phyloP scores from a whole-genome alignment of 164 flowering plant species.

The Aristolochia contorta region DNA sequence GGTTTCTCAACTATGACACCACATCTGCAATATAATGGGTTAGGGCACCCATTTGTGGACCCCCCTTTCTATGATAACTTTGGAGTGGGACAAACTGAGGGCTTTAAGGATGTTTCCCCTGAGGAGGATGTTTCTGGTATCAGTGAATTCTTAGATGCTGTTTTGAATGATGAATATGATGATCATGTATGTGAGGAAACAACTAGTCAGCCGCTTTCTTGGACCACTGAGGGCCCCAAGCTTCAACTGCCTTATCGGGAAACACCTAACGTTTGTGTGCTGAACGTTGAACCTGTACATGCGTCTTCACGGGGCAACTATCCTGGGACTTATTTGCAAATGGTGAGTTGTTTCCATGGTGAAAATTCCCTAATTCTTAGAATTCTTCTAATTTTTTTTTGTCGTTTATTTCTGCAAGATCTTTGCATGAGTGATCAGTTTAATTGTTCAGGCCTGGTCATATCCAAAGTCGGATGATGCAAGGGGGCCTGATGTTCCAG shows the following conservation, averaged over 20 bases:
- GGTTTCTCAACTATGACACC: slow-evolving; percentile 19
- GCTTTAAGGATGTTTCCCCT: slow-evolving; percentile 23
- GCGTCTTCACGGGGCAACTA: too few relatives aligned
- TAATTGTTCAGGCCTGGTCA: too few relatives aligned
- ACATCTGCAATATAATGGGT: slow-evolving; percentile 13
- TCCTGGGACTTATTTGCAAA: too few relatives aligned
- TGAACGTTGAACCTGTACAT: too few relatives aligned
- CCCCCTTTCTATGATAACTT: slow-evolving; percentile 17
- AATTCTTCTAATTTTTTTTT: too few relatives aligned
- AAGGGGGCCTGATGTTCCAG: background rate
- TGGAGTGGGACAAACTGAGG: slow-evolving; percentile 8
- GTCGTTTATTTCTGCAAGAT: too few relatives aligned
- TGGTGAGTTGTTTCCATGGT: too few relatives aligned
- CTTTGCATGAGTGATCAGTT: too few relatives aligned
- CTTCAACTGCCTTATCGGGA: background rate
- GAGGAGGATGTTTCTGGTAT: slow-evolving; percentile 21
- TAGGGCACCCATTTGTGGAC: slow-evolving; percentile 17
- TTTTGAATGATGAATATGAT: slow-evolving; percentile 19
- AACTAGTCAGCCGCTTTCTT: background rate
- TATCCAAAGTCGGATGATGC: too few relatives aligned
- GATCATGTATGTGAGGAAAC: slow-evolving; percentile 19
- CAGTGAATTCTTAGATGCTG: slow-evolving; percentile 27
- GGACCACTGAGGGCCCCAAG: too few relatives aligned
- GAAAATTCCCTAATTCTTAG: too few relatives aligned
- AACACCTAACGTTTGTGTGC: too few relatives aligned